These are phyloP conservation scores for Colletotrichum brevisporum DNA, from an alignment of 2,329 filamentous ascomycete species.

Conservation along the genomic window DNA sequence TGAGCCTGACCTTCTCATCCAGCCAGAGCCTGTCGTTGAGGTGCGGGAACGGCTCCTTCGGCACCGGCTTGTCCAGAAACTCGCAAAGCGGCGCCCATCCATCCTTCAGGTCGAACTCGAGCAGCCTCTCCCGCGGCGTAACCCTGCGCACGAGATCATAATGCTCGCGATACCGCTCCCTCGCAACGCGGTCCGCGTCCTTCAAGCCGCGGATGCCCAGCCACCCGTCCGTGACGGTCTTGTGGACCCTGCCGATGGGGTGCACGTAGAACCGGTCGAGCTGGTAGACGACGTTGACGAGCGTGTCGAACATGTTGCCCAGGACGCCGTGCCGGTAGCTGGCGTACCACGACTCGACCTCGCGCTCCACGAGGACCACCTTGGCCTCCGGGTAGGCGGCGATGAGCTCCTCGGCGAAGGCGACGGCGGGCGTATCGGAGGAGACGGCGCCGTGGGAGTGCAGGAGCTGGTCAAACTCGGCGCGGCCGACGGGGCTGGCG, in stretches of 20 bases:
- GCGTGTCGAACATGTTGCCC: conserved; percentile 24
- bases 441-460: conserved; percentile 51
- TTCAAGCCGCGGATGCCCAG: conserved; percentile 13
- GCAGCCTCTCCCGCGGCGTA: conserved; percentile 38
- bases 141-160: conserved; percentile 27
- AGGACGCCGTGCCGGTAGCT: conserved; percentile 38
- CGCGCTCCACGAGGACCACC: conserved; percentile 53
- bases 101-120: conserved; percentile 39
- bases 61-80: conserved; percentile 40
- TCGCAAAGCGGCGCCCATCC: conserved; percentile 43
- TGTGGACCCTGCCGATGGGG: conserved; percentile 29
- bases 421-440: conserved; percentile 54
- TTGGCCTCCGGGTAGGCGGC: conserved; percentile 58
- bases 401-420: conserved; percentile 55
- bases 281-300: background rate
- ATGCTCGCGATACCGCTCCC: conserved; percentile 30
- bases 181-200: conserved; percentile 21
- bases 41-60: conserved; percentile 26
- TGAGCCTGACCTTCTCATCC: conserved; percentile 10
- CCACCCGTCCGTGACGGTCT: conserved; percentile 7
- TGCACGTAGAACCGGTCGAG: conserved; percentile 27
- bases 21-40: conserved; percentile 28
- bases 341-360: conserved; percentile 47
- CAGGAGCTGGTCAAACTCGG: conserved; percentile 42
- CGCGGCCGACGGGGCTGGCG: conserved; percentile 33